phyloP scores from a whole-genome alignment of 345 rosid genomes.

The Camelina laxa region DNA sequence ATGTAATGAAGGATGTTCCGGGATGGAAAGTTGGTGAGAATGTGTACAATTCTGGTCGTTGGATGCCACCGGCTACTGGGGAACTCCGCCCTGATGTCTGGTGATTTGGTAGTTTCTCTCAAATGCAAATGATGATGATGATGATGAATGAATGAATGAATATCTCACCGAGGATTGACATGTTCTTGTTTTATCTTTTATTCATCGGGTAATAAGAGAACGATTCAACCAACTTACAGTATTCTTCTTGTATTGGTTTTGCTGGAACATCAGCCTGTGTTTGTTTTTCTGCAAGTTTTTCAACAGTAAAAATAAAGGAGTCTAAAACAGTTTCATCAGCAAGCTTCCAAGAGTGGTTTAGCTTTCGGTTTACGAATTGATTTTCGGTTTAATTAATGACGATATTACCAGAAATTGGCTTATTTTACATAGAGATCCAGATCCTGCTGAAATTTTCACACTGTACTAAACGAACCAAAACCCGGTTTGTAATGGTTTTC shows the following conservation, averaged over 20 bases:
- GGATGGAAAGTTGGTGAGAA: constrained; percentile 99
- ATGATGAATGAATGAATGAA: constrained; percentile 39
- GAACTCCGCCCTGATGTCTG: constrained; percentile 99
- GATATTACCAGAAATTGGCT: not conserved
- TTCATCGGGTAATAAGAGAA: constrained; percentile 27
- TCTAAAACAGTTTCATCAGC: constrained; percentile 7
- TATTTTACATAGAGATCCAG: not conserved
- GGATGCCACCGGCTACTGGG: constrained; percentile 99
- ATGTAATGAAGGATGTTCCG: constrained; percentile 98
- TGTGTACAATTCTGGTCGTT: constrained; percentile 90
- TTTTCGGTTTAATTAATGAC: not conserved
- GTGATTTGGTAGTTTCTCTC: constrained; percentile 51
- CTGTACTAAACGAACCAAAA: not conserved
- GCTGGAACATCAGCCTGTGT: constrained; percentile 11
- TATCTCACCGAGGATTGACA: constrained; percentile 4
- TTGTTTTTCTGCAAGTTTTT: constrained; percentile 17
- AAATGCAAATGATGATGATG: constrained; percentile 33
- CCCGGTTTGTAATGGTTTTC: constrained; percentile 3
- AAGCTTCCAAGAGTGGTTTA: constrained; percentile 10
- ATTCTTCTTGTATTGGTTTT: constrained; percentile 32
- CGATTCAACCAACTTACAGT: constrained; percentile 31
- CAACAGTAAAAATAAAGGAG: constrained; percentile 4
- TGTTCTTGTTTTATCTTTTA: constrained; percentile 25
- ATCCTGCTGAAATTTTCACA: not conserved
- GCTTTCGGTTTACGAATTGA: not conserved